phyloP scores from a whole-genome alignment of 495 filamentous ascomycete genomes.

The Tuber calosporum region DNA sequence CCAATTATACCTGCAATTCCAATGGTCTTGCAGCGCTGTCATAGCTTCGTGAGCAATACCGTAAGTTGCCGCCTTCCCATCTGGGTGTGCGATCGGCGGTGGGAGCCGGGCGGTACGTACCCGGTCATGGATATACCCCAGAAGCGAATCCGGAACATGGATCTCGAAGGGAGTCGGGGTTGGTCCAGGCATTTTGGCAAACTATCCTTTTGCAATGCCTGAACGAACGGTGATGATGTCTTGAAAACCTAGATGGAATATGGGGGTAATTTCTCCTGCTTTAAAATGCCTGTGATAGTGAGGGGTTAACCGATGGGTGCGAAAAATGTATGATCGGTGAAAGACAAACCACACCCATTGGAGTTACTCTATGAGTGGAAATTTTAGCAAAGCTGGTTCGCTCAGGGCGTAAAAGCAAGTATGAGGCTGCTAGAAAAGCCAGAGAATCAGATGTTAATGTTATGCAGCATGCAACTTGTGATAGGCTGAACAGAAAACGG shows the following conservation, averaged over 20 bases:
- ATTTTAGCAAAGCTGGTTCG: neutral
- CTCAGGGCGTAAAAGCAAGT: neutral
- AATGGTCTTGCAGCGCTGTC: constrained; percentile 13
- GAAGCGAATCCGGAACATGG: constrained; percentile 18
- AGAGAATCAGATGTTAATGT: neutral
- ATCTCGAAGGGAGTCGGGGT: constrained; percentile 23
- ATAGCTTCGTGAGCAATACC: constrained; percentile 11
- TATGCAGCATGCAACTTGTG: neutral
- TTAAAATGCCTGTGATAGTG: neutral
- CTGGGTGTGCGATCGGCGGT: constrained; percentile 1
- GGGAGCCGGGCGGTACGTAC: constrained; percentile 24
- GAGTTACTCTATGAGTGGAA: neutral
- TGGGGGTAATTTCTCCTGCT: neutral
- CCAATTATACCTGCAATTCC: constrained; percentile 50
- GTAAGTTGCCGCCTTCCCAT: constrained; percentile 7
- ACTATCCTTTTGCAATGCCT: neutral
- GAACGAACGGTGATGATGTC: neutral
- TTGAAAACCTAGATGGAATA: neutral
- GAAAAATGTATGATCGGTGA: constrained; percentile 2
- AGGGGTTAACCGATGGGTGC: neutral
- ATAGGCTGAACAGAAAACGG: neutral
- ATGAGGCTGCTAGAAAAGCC: neutral
- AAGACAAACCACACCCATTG: neutral
- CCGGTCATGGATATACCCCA: constrained; percentile 18
- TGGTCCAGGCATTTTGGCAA: constrained; percentile 2